Base-by-base conservation (phyloP, 192 early-diverging fungal species). In the Backusella morwellensis region DNA sequence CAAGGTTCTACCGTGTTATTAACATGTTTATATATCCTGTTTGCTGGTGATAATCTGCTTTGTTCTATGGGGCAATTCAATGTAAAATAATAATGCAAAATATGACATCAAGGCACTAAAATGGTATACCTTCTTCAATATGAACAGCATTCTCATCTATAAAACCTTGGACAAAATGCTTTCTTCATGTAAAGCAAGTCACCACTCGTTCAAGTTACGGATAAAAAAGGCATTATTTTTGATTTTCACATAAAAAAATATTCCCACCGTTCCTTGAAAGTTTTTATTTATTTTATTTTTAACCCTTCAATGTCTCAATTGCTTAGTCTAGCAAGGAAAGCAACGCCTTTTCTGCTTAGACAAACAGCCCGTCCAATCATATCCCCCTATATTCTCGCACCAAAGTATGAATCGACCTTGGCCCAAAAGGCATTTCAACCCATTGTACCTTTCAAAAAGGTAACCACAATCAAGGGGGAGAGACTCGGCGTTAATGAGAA, bases 371-470 rank as follows among this genome's bases (percentile, higher is more conserved):
- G 56, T 14, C 56, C 56, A 63, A 26, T 63, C 2, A 8, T 29
- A 11, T 11, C 8, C 2, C 56, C 56, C 12, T 63, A 4, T 63
- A 26, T 63, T 29, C 23, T 63, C 26, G 12, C 11, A 59, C 56
- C 1, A 14, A 63, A 63, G 11, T 29, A 32, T 63, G 56, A 26
- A 63, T 63, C 56, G 4, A 63, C 56, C 11, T 63, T 63, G 23
- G 23, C 12, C 26, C 56, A 63, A 63, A 63, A 15, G 26, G 3
- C 56, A 11, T 63, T 63, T 63, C 56, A 63, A 4, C 56, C 56
- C 2, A 63, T 63, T 14, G 56, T 63, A 63, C 56, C 56, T 63
- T 63, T 63, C 26, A 63, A 63, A 63, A 63, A 63, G 56, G 56
- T 63, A 63, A 59, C 11, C 23, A 9, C 56, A 63, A 1, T 19